These are phyloP conservation scores for Piromyces finnis DNA, from an alignment of 192 early-diverging fungal species.

Conservation along the genomic window DNA sequence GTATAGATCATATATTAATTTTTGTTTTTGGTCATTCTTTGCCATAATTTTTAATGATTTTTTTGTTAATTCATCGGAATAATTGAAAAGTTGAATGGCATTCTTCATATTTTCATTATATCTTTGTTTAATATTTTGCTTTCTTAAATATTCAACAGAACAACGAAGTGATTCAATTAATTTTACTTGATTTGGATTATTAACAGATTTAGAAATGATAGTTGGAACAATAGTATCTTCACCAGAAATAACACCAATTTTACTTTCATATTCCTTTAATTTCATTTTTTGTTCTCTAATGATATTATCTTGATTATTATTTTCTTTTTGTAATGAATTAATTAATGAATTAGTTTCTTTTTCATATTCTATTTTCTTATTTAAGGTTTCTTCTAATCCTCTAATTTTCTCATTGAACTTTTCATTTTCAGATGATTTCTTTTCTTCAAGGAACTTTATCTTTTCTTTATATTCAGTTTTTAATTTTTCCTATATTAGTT, in stretches of 20 bases:
- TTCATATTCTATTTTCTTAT: slow-evolving; percentile 36
- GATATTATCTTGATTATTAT: neutral
- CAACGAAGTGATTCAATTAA: neutral
- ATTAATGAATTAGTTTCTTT: slow-evolving; percentile 7
- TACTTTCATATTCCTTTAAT: neutral
- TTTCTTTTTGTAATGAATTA: neutral
- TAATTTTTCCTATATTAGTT: slow-evolving; percentile 71
- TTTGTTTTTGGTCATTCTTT: neutral
- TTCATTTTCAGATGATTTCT: neutral
- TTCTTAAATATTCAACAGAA: neutral
- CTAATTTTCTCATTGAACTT: slow-evolving; percentile 29
- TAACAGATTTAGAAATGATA: neutral
- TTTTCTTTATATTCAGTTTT: slow-evolving; percentile 48
- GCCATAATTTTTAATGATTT: neutral
- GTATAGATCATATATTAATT: neutral
- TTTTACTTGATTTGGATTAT: neutral
- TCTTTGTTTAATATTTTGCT: neutral
- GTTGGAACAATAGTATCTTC: neutral
- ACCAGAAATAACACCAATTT: neutral
- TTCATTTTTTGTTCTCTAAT: neutral
- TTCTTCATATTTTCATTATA: neutral
- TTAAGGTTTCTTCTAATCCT: slow-evolving; percentile 35
- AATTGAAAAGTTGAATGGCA: neutral
- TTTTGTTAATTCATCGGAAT: neutral
- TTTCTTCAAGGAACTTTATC: slow-evolving; percentile 6